phyloP scores from a whole-genome alignment of 768 basidiomycete species.

The Phaffia australis region DNA sequence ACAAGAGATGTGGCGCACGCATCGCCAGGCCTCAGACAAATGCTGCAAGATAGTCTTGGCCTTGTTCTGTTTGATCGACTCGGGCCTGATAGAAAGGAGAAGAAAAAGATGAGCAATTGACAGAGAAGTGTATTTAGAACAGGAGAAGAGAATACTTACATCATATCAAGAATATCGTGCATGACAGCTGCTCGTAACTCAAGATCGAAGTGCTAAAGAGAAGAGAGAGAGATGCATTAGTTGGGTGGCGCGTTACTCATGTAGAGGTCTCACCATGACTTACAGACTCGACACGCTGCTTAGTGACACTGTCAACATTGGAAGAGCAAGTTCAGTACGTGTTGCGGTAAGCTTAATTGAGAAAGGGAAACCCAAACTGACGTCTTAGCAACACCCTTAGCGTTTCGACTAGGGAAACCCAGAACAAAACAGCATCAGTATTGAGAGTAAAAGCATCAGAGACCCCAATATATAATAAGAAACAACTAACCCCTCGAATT shows the following conservation, averaged over 20 bases:
- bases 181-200: slow-evolving; percentile 96
- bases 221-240: neutral
- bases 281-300: slow-evolving; percentile 87
- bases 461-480: neutral
- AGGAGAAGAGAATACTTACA: neutral
- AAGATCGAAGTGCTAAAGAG: slow-evolving; percentile 66
- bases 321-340: neutral
- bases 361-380: neutral
- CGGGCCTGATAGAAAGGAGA: slow-evolving; percentile 44
- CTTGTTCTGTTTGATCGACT: slow-evolving; percentile 98
- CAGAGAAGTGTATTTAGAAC: too few relatives aligned
- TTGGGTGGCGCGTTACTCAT: neutral
- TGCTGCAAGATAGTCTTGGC: slow-evolving; percentile 99
- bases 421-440: neutral
- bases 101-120: neutral
- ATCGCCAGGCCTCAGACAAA: slow-evolving; percentile 95
- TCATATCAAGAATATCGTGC: slow-evolving; percentile 86
- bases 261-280: neutral
- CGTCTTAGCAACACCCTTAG: slow-evolving; percentile 32
- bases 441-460: too few relatives aligned
- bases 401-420: slow-evolving; percentile 48
- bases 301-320: slow-evolving; percentile 63
- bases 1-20: slow-evolving; percentile 34
- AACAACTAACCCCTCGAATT: slow-evolving; percentile 65
- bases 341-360: slow-evolving; percentile 79